Conservation (phyloP, 2,329 filamentous ascomycete genomes). For the Ophiostoma pallidulum region DNA sequence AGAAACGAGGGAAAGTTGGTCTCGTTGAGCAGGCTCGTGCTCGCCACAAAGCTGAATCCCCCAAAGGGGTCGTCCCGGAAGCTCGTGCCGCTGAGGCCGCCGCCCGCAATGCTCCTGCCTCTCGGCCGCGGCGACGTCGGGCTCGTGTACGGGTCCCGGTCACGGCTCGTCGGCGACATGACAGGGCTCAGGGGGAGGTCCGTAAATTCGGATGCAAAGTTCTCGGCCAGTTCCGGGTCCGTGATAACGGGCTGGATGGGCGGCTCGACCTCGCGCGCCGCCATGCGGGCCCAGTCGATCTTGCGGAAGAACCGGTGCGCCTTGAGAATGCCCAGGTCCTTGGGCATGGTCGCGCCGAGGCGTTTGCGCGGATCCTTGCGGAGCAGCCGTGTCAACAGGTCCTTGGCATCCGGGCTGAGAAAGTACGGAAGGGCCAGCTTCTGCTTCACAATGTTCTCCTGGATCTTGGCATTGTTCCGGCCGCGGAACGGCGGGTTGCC, state of each 20-base stretch:
- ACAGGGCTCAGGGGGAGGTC: constrained; percentile 71
- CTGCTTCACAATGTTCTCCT: constrained; percentile 90
- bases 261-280: constrained; percentile 70
- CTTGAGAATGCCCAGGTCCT: constrained; percentile 78
- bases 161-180: constrained; percentile 27
- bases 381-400: constrained; percentile 78
- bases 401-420: constrained; percentile 83
- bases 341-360: constrained; percentile 78
- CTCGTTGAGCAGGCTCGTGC: constrained; percentile 44
- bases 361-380: constrained; percentile 89
- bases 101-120: constrained; percentile 3
- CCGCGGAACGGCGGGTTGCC: constrained; percentile 86
- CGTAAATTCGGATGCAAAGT: constrained; percentile 91
- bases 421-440: constrained; percentile 87
- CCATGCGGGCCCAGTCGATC: constrained; percentile 88
- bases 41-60: constrained; percentile 55
- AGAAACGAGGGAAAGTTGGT: constrained; percentile 27
- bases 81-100: constrained; percentile 10
- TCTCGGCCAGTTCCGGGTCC: constrained; percentile 91
- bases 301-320: constrained; percentile 93
- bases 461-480: constrained; percentile 86
- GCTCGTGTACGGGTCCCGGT: constrained; percentile 23
- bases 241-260: constrained; percentile 92
- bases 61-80: constrained; percentile 50
- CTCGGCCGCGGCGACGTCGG: neutral